Evolutionary conservation across 192 early-diverging fungal genomes (phyloP), one percentile per base, ranked within the genome.

Genomic region (Backusella parvicylindrica): DNA sequence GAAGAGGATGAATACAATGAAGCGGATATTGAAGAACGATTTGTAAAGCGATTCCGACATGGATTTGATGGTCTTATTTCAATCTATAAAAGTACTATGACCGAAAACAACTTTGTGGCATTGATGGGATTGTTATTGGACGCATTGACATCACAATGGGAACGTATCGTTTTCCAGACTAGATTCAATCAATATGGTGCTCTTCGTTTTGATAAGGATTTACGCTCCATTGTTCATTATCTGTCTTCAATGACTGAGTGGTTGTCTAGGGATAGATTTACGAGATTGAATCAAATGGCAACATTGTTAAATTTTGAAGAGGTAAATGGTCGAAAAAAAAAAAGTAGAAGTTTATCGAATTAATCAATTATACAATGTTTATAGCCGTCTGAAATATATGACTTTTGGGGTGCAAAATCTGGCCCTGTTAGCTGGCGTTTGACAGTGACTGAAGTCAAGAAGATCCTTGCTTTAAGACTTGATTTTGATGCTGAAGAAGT

Each of bases 101-200:
- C 94, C 0, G 83, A 89, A 23, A 79, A 82, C 28, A 98, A 97
- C 79, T 91, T 87, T 69, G 83, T 86, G 32, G 86, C 90, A 18
- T 81, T 88, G 30, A 82, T 97, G 75, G 84, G 83, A 0, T 79
- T 84, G 26, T 80, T 92, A 1, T 81, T 96, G n/a, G 89, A 91
- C n/a, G 87, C 86, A 30, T 76, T 97, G 33, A 85, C 88, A 1
- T 87, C 83, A 28, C 94, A 97, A 68, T 96, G 93, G 93, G 96
- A 99, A 81, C 86, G 91, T 60, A 92, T 94, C 23, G 87, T 98
- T 30, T 81, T 94, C 32, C 87, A 90, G 71, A 91, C 89, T n/a
- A 93, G 92, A 66, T 99, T 97, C 82, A 99, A 94, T 80, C 91
- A 93, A 82, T 89, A 96, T 47, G 98, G 98, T 0, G 95, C 94